Conservation (phyloP, 441 rosid species). For the Populus hybrid region DNA sequence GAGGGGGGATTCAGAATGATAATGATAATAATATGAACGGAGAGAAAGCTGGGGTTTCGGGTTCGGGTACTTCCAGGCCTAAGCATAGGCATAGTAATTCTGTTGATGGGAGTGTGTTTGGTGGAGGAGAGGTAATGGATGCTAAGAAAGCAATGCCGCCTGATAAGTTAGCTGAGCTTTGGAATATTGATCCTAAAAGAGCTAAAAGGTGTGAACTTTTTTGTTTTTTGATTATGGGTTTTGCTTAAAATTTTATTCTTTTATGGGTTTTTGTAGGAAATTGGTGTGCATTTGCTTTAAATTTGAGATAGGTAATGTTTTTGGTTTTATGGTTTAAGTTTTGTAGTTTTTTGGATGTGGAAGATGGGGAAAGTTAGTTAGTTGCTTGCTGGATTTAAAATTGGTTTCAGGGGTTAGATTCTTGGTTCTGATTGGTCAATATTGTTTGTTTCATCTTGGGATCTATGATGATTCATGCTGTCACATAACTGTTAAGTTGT, state of each 20-base stretch:
- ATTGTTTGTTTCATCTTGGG: background rate
- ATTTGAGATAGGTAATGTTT: background rate
- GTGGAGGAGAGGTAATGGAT: conserved; percentile 44
- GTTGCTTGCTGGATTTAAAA: background rate
- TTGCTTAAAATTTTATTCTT: background rate
- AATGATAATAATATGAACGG: background rate
- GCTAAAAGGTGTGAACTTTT: conserved; percentile 58
- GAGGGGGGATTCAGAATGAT: conserved; percentile 9
- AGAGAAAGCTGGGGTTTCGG: background rate
- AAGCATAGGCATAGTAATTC: conserved; percentile 68
- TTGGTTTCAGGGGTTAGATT: background rate
- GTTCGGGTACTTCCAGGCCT: conserved; percentile 22
- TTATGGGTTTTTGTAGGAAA: background rate
- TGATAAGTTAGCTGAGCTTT: conserved; percentile 75
- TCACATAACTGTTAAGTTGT: background rate
- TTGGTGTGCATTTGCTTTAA: background rate
- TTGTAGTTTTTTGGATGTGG: background rate
- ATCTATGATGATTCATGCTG: background rate
- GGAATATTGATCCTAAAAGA: conserved; percentile 75
- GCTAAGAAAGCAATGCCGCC: conserved; percentile 88
- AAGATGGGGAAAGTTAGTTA: background rate
- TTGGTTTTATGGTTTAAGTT: background rate
- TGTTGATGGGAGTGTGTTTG: conserved; percentile 47
- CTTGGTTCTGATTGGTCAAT: background rate
- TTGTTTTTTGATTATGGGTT: background rate